phyloP scores from a whole-genome alignment of 305 asterid species.

The Andrographis paniculata region DNA sequence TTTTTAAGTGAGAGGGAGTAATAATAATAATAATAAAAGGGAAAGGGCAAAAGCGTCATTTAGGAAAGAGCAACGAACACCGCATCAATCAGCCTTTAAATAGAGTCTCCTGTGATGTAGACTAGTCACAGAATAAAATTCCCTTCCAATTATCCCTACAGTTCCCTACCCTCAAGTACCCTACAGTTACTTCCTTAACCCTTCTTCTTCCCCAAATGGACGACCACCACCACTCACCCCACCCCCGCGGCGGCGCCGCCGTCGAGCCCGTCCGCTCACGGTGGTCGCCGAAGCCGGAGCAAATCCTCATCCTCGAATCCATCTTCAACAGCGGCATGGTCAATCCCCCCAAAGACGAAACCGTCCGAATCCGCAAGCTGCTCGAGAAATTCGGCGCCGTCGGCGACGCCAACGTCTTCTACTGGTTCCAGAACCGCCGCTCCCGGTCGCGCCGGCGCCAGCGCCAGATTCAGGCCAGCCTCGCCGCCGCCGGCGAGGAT shows the following conservation, averaged over 20 bases:
- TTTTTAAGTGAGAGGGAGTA: too few species aligned
- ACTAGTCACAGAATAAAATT: neutral
- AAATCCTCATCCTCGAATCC: slow-evolving; percentile 67
- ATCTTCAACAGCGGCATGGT: slow-evolving; percentile 86
- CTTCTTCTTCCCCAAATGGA: neutral
- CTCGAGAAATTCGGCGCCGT: slow-evolving; percentile 70
- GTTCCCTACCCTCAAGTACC: neutral
- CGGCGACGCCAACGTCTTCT: slow-evolving; percentile 78
- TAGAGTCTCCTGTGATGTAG: neutral
- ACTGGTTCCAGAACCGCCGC: slow-evolving; percentile 89
- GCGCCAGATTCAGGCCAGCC: slow-evolving; percentile 57
- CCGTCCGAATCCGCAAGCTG: slow-evolving; percentile 52
- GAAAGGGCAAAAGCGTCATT: neutral
- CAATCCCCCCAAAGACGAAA: slow-evolving; percentile 70
- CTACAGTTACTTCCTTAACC: neutral
- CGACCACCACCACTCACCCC: slow-evolving; percentile 11
- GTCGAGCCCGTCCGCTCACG: slow-evolving; percentile 53
- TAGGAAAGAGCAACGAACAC: neutral
- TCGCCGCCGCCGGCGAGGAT: slow-evolving; percentile 15
- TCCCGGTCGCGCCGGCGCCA: slow-evolving; percentile 73
- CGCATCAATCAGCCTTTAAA: neutral
- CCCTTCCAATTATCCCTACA: neutral
- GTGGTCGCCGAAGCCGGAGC: slow-evolving; percentile 87
- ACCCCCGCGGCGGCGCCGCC: slow-evolving; percentile 19
- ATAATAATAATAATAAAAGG: too few species aligned